Percentiles rank a stretch among this genome's conserved stretches.
Evolutionary conservation across 179 eudicot genomes (phyloP).

Genomic region (Silene noctiflora): DNA sequence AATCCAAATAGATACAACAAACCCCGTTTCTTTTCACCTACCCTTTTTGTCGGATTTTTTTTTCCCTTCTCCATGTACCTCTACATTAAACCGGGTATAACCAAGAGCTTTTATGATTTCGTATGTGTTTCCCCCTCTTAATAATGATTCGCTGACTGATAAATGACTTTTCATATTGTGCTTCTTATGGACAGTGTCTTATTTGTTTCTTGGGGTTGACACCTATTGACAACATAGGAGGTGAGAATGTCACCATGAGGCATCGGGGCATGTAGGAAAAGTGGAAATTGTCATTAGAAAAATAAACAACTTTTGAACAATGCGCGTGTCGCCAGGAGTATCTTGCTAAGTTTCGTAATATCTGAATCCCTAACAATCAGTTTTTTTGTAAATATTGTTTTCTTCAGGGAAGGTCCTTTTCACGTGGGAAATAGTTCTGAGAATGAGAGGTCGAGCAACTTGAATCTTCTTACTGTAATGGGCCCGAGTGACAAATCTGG

Average conservation of each 20-base stretch:
- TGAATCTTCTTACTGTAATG: conserved; percentile 28
- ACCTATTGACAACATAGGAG: not conserved
- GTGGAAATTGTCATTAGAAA: not conserved
- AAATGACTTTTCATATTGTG: not conserved
- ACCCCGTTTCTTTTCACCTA: not conserved
- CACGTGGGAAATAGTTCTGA: conserved; percentile 33
- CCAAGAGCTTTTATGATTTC: not conserved
- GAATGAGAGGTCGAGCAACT: conserved; percentile 31
- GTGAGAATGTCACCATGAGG: not conserved
- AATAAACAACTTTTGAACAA: not conserved
- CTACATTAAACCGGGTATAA: not conserved
- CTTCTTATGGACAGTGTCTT: not conserved
- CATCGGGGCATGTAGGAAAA: not conserved
- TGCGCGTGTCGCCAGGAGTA: not conserved
- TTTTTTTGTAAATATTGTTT: conserved; percentile 6
- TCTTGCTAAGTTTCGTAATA: not conserved
- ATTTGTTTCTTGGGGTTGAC: conserved; percentile 2
- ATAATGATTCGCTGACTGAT: not conserved
- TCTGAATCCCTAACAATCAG: not conserved
- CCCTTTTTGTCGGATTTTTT: not conserved
- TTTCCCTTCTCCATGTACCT: not conserved
- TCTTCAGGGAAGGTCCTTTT: conserved; percentile 44
- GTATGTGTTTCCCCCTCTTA: not conserved
- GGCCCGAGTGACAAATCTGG: conserved; percentile 10
- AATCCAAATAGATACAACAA: not conserved